These are phyloP conservation scores for Diaporthe nobilis DNA, from an alignment of 2,329 filamentous ascomycete genomes.

Conservation along the genomic window DNA sequence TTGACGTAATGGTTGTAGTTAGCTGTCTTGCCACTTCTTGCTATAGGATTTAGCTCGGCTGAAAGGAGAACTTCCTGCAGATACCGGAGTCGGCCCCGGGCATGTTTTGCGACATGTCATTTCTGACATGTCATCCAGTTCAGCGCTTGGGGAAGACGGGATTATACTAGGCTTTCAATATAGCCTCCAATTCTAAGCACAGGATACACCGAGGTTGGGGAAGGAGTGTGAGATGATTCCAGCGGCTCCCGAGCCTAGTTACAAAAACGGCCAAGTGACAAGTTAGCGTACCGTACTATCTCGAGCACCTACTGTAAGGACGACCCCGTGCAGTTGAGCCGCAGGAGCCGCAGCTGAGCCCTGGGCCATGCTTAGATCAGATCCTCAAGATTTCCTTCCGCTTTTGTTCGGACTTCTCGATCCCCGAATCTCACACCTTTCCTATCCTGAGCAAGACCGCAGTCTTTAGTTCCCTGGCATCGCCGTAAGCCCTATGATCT, in stretches of 20 bases:
- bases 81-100: too few relatives aligned
- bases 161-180: too few relatives aligned
- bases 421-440: not conserved
- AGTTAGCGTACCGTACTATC: not conserved
- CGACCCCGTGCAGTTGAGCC: not conserved
- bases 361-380: not conserved
- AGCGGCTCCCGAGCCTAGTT: not conserved
- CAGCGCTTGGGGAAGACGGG: too few relatives aligned
- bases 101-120: too few relatives aligned
- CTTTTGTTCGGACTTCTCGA: not conserved
- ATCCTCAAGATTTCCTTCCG: not conserved
- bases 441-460: too few relatives aligned
- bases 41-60: too few relatives aligned
- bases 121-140: too few relatives aligned
- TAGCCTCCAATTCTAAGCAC: not conserved
- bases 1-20: too few relatives aligned
- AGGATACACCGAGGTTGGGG: not conserved
- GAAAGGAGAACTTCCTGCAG: too few relatives aligned
- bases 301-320: not conserved
- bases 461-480: too few relatives aligned
- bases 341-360: not conserved
- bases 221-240: not conserved
- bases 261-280: not conserved
- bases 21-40: too few relatives aligned
- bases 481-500: too few relatives aligned